Evolutionary conservation across 257 asterid genomes (phyloP).

Genomic region (Rehmannia glutinosa): DNA sequence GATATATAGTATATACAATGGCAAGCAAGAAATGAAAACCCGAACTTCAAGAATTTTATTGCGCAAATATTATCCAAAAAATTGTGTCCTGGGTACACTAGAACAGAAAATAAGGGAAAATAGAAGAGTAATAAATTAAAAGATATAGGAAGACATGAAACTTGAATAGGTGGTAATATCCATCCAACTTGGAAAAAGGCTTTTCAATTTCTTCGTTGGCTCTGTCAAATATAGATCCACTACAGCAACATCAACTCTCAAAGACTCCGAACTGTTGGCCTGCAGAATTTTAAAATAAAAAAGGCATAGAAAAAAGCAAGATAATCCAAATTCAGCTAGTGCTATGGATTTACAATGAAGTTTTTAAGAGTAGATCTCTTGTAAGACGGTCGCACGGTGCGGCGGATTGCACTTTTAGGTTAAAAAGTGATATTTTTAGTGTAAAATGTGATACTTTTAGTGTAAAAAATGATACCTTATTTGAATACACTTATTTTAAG

Average conservation of each 20-base stretch:
- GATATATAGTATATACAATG: too few relatives aligned
- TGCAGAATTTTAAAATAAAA: constrained; percentile 27
- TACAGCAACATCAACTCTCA: constrained; percentile 76
- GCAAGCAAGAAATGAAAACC: too few relatives aligned
- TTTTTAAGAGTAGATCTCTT: too few relatives aligned
- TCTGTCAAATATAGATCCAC: constrained; percentile 63
- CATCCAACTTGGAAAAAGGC: constrained; percentile 84
- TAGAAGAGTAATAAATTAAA: constrained; percentile 21
- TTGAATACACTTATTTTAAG: too few relatives aligned
- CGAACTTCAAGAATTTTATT: too few relatives aligned
- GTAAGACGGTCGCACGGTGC: too few relatives aligned
- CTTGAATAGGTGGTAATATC: constrained; percentile 77
- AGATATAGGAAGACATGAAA: constrained; percentile 65
- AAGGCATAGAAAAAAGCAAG: background rate
- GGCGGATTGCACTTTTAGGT: too few relatives aligned
- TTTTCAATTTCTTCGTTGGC: constrained; percentile 59
- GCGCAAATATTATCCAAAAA: too few relatives aligned
- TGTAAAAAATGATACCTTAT: too few relatives aligned
- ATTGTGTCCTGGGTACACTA: background rate
- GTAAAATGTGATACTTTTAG: too few relatives aligned
- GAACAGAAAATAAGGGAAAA: background rate
- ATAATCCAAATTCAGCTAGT: too few relatives aligned
- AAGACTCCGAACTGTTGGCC: constrained; percentile 60
- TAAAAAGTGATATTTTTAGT: too few relatives aligned
- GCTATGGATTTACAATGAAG: background rate